A percentile compares a stretch with the other conserved stretches of the same genome.
Conservation (phyloP, 257 asterid genomes). For the Rauvolfia tetraphylla region DNA sequence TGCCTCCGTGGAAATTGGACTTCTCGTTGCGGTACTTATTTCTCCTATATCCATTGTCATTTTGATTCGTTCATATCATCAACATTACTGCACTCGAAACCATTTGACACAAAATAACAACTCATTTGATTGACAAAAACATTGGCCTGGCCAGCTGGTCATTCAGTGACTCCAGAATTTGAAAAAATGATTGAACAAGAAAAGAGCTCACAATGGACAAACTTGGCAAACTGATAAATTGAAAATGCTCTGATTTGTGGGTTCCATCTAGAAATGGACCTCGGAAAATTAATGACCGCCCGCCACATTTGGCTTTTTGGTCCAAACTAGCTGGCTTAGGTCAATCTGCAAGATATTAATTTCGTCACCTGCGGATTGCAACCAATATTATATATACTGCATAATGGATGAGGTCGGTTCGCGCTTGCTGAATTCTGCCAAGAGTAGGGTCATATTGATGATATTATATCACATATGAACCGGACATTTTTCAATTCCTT, state of each 20-base stretch:
- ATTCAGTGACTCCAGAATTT: not conserved
- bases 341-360: constrained; percentile 3
- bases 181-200: not conserved
- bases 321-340: constrained; percentile 12
- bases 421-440: not conserved
- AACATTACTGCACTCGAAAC: too few relatives aligned
- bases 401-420: constrained; percentile 4
- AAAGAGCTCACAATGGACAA: not conserved
- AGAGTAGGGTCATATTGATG: too few relatives aligned
- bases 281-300: not conserved
- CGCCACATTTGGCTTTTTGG: not conserved
- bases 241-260: not conserved
- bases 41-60: not conserved
- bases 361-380: not conserved
- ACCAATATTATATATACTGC: not conserved
- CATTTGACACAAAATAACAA: too few relatives aligned
- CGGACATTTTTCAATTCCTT: too few relatives aligned
- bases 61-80: not conserved
- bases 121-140: not conserved
- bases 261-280: constrained; percentile 9
- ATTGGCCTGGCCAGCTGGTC: not conserved
- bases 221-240: not conserved
- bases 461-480: too few relatives aligned
- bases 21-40: constrained; percentile 53
- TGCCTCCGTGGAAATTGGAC: constrained; percentile 67